Evolutionary conservation across 495 filamentous ascomycete species (phyloP), one percentile per base, ranked within the genome.

Genomic region (Margaritispora aquatica): DNA sequence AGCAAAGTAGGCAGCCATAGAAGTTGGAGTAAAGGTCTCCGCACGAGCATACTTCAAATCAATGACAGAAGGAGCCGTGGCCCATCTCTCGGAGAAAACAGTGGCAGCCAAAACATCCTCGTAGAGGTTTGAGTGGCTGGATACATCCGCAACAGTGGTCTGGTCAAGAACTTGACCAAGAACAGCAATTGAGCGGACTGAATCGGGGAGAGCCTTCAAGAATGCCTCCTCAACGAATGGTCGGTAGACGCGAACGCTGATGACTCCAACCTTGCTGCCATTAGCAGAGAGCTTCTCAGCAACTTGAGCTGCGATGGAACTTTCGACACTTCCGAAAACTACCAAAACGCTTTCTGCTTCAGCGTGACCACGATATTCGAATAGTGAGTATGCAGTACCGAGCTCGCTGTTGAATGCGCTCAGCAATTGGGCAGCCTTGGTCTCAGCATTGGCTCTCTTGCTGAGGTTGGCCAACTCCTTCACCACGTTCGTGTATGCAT

Each of bases 211-310:
- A 1, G 80, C 82, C 41, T 85, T 82, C 51, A 97, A 77, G 77
- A 98, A 98, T 55, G 88, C 89, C 64, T 94, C 88, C 74, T 98
- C 94, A 24, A 91, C 83, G 69, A 98, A 97, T 1, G 94, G 94
- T 26, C 92, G 83, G 76, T 97, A 97, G 52, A 98, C 80, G 57
- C 94, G 87, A 51, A 97, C 93, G 63, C 88, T 92, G 65, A 98
- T 75, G 20, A 92, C 89, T 60, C 94, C 94, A 55, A 97, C 81
- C 69, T 84, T 87, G 55, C 81, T 78, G 62, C 86, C 90, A 58
- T 84, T 78, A 62, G 83, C 82, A 23, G 84, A 80, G 53, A 97
- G 75, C 22, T 84, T 84, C 31, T 82, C 74, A 2, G 89, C 88
- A 52, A 97, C 83, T 72, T 96, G 92, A 55, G 87, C 82, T 63